phyloP scores from a whole-genome alignment of 129 eudicot species.

The Flaveria trinervia region DNA sequence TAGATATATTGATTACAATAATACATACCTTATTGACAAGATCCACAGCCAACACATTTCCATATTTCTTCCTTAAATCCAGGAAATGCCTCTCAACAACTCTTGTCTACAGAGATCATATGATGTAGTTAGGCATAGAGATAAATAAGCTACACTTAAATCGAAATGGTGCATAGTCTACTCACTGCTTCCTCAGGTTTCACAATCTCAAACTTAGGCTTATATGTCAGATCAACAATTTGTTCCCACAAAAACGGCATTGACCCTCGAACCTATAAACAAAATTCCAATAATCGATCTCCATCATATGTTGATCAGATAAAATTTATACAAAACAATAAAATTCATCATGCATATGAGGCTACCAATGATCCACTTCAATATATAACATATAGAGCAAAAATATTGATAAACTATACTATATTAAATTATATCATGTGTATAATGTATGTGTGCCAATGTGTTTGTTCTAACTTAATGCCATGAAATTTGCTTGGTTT shows the following conservation, averaged over 20 bases:
- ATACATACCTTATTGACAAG: constrained; percentile 79
- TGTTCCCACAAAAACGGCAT: constrained; percentile 96
- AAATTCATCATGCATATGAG: constrained; percentile 12
- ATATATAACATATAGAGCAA: background rate
- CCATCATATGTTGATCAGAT: background rate
- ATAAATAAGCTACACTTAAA: background rate
- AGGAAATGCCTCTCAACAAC: constrained; percentile 87
- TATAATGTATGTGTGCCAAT: background rate
- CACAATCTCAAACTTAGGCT: constrained; percentile 85
- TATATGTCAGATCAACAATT: constrained; percentile 90
- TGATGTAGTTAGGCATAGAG: constrained; percentile 1
- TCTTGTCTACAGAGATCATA: constrained; percentile 56
- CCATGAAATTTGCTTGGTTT: background rate
- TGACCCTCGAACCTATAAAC: constrained; percentile 83
- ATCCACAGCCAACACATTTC: constrained; percentile 87
- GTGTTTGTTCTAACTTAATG: constrained; percentile 7
- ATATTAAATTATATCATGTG: background rate
- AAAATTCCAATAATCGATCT: constrained; percentile 11
- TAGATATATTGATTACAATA: background rate
- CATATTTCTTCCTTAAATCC: constrained; percentile 90
- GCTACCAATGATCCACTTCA: background rate
- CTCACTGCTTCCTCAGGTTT: constrained; percentile 82
- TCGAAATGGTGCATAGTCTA: constrained; percentile 17
- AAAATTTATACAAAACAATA: background rate
- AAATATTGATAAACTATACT: background rate